These are phyloP conservation scores for Osmanthus fragrans DNA, from an alignment of 257 asterid species.

Conservation along the genomic window DNA sequence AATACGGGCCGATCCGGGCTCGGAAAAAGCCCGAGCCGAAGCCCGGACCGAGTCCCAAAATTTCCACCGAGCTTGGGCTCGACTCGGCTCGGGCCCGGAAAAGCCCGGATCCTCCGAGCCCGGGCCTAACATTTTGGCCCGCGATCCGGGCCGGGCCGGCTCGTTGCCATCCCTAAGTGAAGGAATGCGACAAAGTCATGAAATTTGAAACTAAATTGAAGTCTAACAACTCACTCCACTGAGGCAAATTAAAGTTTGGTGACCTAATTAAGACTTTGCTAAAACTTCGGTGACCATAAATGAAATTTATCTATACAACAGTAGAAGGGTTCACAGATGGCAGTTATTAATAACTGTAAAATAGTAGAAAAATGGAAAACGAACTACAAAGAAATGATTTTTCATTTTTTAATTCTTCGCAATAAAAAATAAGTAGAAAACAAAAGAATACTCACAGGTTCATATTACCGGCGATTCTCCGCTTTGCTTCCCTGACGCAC, in stretches of 20 bases:
- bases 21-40: no score
- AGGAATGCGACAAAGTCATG: not conserved
- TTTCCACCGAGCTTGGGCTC: no score
- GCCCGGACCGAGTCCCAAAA: no score
- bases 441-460: constrained; percentile 57
- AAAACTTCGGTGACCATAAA: not conserved
- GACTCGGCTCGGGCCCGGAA: no score
- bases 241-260: not conserved
- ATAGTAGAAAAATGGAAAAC: not conserved
- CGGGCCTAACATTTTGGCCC: no score
- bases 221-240: not conserved
- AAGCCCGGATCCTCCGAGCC: no score
- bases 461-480: constrained; percentile 72
- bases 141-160: no score
- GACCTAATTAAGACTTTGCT: not conserved
- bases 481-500: constrained; percentile 96
- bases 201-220: not conserved
- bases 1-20: no score
- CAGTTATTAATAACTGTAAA: not conserved
- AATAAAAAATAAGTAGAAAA: not conserved
- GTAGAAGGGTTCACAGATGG: not conserved
- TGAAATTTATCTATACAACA: not conserved
- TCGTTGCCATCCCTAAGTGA: no score
- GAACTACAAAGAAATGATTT: not conserved
- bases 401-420: not conserved